phyloP scores from a whole-genome alignment of 192 early-diverging fungal genomes.

The Coemansia sp. region DNA sequence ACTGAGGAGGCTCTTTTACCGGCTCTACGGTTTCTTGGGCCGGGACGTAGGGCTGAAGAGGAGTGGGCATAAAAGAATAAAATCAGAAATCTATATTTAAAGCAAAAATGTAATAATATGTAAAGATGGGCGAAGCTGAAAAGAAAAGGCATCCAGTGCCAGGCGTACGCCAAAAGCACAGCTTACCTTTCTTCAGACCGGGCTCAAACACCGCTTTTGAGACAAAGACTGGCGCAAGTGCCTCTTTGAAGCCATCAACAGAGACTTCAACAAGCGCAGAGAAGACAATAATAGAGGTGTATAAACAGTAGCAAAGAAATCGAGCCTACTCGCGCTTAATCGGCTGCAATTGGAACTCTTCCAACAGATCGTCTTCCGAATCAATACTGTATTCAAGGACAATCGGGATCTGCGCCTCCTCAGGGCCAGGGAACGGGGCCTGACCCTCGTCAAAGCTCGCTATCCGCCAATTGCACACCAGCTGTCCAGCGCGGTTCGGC shows the following conservation, averaged over 20 bases:
- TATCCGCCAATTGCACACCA: conserved; percentile 48
- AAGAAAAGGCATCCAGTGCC: neutral
- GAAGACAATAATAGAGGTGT: neutral
- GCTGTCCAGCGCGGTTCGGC: conserved; percentile 34
- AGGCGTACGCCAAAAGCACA: neutral
- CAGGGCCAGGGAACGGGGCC: conserved; percentile 41
- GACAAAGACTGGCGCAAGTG: neutral
- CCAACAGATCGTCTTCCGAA: conserved; percentile 34
- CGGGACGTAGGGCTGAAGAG: neutral
- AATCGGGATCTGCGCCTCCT: conserved; percentile 48
- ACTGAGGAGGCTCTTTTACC: neutral
- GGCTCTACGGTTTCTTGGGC: neutral
- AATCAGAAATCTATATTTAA: too few species aligned
- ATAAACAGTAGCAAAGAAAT: neutral
- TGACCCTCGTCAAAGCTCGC: conserved; percentile 54
- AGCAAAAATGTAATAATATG: neutral
- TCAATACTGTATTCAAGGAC: conserved; percentile 50
- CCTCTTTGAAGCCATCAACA: neutral
- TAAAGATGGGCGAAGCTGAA: neutral
- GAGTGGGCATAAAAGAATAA: neutral
- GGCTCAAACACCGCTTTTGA: neutral
- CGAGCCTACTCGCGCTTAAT: conserved; percentile 22
- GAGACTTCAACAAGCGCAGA: neutral
- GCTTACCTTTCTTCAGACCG: too few species aligned
- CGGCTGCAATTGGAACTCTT: conserved; percentile 26